Evolutionary conservation across 2,329 filamentous ascomycete species (phyloP).

Genomic region (Cladosporium halotolerans): DNA sequence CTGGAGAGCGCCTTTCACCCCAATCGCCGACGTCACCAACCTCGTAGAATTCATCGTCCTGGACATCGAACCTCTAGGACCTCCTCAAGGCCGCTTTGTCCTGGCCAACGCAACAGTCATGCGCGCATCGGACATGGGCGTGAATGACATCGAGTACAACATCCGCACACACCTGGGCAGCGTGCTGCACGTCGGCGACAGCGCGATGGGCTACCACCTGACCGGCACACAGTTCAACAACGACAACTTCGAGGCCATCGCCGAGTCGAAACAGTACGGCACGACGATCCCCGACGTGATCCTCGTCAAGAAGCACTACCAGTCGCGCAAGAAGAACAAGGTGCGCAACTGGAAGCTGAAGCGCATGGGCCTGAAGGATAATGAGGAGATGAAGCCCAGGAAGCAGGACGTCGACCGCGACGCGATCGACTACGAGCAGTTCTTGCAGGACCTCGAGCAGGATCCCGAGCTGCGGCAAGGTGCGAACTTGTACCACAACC

Average conservation of each 20-base stretch:
- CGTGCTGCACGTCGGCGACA: constrained; percentile 81
- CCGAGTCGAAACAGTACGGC: constrained; percentile 67
- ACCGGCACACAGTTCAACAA: constrained; percentile 92
- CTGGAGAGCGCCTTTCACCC: constrained; percentile 82
- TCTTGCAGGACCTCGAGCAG: constrained; percentile 93
- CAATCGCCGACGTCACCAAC: constrained; percentile 75
- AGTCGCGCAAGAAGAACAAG: constrained; percentile 69
- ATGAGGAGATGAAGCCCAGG: constrained; percentile 69
- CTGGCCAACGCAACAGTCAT: constrained; percentile 86
- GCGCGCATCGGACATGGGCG: constrained; percentile 75
- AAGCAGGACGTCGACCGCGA: constrained; percentile 82
- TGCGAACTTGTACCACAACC: constrained; percentile 72
- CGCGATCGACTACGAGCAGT: constrained; percentile 94
- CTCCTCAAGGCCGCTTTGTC: constrained; percentile 71
- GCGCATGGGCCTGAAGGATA: constrained; percentile 86
- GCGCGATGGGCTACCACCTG: constrained; percentile 88
- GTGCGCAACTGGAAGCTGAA: constrained; percentile 84
- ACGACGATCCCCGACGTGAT: constrained; percentile 84
- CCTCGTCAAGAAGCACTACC: constrained; percentile 95
- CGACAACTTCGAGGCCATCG: constrained; percentile 72
- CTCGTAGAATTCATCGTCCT: constrained; percentile 90
- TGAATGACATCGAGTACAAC: constrained; percentile 83
- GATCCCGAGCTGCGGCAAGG: constrained; percentile 81
- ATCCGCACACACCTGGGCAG: constrained; percentile 83
- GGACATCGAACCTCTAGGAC: constrained; percentile 78